Base-by-base conservation (phyloP, 2,329 filamentous ascomycete species). In the Coleophoma crateriformis region DNA sequence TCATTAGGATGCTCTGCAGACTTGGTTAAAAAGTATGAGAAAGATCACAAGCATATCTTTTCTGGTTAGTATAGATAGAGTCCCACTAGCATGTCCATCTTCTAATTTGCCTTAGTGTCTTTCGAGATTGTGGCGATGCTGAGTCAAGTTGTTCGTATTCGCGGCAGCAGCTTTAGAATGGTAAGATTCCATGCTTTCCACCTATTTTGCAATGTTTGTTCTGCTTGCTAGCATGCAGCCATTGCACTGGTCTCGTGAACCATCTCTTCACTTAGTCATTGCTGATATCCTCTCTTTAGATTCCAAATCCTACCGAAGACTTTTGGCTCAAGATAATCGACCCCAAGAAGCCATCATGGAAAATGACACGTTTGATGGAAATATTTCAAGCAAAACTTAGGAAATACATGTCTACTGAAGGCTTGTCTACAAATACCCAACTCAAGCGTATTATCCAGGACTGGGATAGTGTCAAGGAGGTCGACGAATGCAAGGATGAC, bases 101-200 rank as follows among this genome's bases (percentile, higher is more conserved):
- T 4, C 35, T 40, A 15, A 32, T 50, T 22, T 14, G 7, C 12
- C 7, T 17, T 52, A 79, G 78, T 82, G 1, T 71, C 76, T 0
- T 82, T 82, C 46, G 79, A 82, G 57, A 69, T 82, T 0, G 60
- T 80, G 2, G 79, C 77, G n/a, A 82, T 82, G 78, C 63, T 82
- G 1, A 71, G 72, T 41, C 69, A 70, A 22, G 71, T 70, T 0
- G 66, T 80, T 19, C 75, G 79, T 47, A 73, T 79, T 19, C 65
- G 67, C 6, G 63, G 73, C 42, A 78, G 68, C 45, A 69, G 67
- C 50, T 82, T 76, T 53, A 76, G 76, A 2, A 73, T 74, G 61
- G 27, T 27, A 27, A 27, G 27, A 10, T 4, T 27, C 8, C 6
- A 27, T 7, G 27, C 7, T 27, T 27, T 27, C 27, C 27, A 27